Base-by-base conservation (phyloP, 2,329 filamentous ascomycete genomes). In the Nemania sp. region DNA sequence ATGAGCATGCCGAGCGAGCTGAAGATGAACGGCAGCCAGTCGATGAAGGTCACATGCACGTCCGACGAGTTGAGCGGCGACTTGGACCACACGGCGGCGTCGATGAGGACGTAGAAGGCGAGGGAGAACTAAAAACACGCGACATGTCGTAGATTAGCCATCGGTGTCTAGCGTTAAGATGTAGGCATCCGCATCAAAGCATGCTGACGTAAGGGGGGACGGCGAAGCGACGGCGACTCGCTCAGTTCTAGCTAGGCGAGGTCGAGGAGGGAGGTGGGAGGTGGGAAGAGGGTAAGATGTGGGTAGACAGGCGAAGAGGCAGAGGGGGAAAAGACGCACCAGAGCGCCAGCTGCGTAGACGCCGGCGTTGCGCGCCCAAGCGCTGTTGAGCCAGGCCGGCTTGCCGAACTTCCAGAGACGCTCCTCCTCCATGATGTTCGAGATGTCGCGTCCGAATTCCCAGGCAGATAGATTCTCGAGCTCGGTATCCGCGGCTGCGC, bases 11-110 rank as follows among this genome's bases (percentile, higher is more conserved):
- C 87, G 64, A 89, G 79, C 64, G 82, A 81, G 66, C 82, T 85
- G 78, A 88, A 89, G 74, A 89, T 82, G 67, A 89, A 81, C 53
- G 87, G 86, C 65, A 89, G 82, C 87, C 87, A 89, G 81, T 89
- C 87, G 75, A 88, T 80, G 70, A 88, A 90, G 67, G 79, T 85
- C 69, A 90, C 80, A 77, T 89, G 86, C 59, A 84, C 77, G 73
- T 81, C 76, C 57, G 84, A 87, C 61, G 79, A 82, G 77, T 89
- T 89, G 65, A 77, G 78, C 62, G 78, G 57, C 12, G 83, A 85
- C 70, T 87, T 84, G 68, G 86, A 88, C 85, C 85, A 89, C 51
- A 88, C 85, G 64, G 87, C 85, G 5, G 84, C 81, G 74, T 89
- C 87, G 75, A 89, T 84, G 76, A 89, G 83, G 71, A 85, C 79